phyloP scores from a whole-genome alignment of 768 basidiomycete species.

The Podaxis carcinomalis region DNA sequence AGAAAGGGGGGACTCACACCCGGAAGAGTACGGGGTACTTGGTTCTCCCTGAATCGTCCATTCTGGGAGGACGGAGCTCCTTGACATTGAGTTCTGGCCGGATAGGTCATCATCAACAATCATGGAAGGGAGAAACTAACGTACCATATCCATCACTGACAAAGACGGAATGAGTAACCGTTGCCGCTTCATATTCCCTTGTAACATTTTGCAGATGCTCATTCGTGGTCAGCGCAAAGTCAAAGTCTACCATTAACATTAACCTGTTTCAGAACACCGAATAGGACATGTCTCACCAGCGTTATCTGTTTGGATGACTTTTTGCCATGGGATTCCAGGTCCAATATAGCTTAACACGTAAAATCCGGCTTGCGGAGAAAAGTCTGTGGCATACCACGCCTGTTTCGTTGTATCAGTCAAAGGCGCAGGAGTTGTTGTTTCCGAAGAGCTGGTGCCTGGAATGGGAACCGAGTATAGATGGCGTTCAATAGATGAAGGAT shows the following conservation, averaged over 20 bases:
- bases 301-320: slow-evolving; percentile 53
- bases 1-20: slow-evolving; percentile 47
- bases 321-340: slow-evolving; percentile 85
- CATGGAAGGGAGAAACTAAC: slow-evolving; percentile 16
- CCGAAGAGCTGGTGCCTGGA: slow-evolving; percentile 41
- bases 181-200: slow-evolving; percentile 65
- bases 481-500: slow-evolving; percentile 75
- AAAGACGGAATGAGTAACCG: slow-evolving; percentile 66
- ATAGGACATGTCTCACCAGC: slow-evolving; percentile 25
- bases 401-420: slow-evolving; percentile 51
- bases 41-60: slow-evolving; percentile 93
- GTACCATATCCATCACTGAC: slow-evolving; percentile 78
- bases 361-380: slow-evolving; percentile 85
- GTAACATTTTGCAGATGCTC: slow-evolving; percentile 59
- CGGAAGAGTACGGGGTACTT: slow-evolving; percentile 94
- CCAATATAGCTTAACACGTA: slow-evolving; percentile 80
- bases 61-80: slow-evolving; percentile 85
- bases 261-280: neutral
- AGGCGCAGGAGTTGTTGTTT: slow-evolving; percentile 35
- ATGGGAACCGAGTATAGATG: slow-evolving; percentile 79
- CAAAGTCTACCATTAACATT: slow-evolving; percentile 41
- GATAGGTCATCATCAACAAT: neutral
- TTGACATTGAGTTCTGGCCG: slow-evolving; percentile 80
- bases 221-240: slow-evolving; percentile 71
- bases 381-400: slow-evolving; percentile 61